Percentiles rank a stretch among this genome's conserved stretches.
phyloP scores from a whole-genome alignment of 306 rosid genomes.

The Sechiopsis laciniata region DNA sequence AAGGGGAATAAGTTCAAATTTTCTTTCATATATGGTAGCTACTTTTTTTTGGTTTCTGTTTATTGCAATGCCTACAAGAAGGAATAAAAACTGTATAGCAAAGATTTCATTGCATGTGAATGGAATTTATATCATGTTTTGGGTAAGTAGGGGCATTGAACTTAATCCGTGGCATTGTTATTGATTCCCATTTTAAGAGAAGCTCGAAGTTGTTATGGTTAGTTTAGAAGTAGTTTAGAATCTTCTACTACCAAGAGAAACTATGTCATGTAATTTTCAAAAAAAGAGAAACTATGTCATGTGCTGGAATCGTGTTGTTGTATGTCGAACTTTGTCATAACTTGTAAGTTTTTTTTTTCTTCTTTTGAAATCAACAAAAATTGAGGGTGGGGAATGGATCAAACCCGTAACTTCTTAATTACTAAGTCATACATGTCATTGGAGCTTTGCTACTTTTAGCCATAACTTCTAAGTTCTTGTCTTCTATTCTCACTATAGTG shows the following conservation, averaged over 20 bases:
- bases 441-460: too few species aligned
- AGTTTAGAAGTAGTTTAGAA: constrained; percentile 3
- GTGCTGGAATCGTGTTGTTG: too few species aligned
- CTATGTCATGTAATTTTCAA: too few species aligned
- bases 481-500: background rate
- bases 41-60: background rate
- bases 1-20: background rate
- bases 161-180: background rate
- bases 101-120: background rate
- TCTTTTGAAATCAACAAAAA: too few species aligned
- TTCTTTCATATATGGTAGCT: background rate
- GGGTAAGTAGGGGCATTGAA: background rate
- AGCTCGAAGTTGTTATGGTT: background rate
- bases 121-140: background rate
- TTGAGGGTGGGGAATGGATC: too few species aligned
- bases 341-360: too few species aligned
- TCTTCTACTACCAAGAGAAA: background rate
- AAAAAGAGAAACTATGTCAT: too few species aligned
- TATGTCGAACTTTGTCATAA: background rate
- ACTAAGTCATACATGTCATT: too few species aligned
- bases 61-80: background rate
- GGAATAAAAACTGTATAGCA: background rate
- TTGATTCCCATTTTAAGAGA: background rate
- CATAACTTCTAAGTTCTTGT: background rate
- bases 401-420: too few species aligned